Evolutionary conservation across 768 basidiomycete species (phyloP).

Genomic region (Lentinula sp.): DNA sequence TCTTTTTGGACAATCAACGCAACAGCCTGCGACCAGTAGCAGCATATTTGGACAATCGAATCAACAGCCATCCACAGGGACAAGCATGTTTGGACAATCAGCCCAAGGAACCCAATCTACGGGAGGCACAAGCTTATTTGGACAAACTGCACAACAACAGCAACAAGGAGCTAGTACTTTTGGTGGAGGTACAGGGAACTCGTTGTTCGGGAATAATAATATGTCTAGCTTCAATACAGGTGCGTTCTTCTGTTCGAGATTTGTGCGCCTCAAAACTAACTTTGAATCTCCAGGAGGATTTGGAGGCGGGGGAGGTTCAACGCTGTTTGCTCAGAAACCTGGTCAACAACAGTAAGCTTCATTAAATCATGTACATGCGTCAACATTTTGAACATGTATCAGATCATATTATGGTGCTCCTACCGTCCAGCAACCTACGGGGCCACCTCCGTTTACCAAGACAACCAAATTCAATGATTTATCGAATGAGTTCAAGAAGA

Average conservation of each 20-base stretch:
- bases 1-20: conserved; percentile 5
- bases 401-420: conserved; percentile 14
- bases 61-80: conserved; percentile 14
- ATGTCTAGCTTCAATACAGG: conserved; percentile 8
- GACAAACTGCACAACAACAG: conserved; percentile 20
- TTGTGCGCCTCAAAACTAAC: too few relatives aligned
- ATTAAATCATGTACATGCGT: conserved; percentile 13
- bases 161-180: conserved; percentile 21
- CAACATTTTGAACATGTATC: conserved; percentile 19
- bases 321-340: conserved; percentile 7
- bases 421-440: conserved; percentile 15
- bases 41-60: conserved; percentile 24
- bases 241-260: conserved; percentile 14
- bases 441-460: conserved; percentile 39
- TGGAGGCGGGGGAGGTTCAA: conserved; percentile 3
- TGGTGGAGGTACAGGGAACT: conserved; percentile 12
- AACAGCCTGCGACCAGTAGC: conserved; percentile 9
- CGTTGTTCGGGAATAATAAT: conserved; percentile 21
- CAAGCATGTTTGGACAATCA: conserved; percentile 14
- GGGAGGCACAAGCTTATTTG: conserved; percentile 20
- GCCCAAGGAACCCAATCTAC: conserved; percentile 17
- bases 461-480: conserved; percentile 80
- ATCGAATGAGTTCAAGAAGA: conserved; percentile 59
- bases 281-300: neutral
- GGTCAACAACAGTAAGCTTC: conserved; percentile 20